Evolutionary conservation across 192 early-diverging fungal species (phyloP).

Genomic region (Backusella luteola): DNA sequence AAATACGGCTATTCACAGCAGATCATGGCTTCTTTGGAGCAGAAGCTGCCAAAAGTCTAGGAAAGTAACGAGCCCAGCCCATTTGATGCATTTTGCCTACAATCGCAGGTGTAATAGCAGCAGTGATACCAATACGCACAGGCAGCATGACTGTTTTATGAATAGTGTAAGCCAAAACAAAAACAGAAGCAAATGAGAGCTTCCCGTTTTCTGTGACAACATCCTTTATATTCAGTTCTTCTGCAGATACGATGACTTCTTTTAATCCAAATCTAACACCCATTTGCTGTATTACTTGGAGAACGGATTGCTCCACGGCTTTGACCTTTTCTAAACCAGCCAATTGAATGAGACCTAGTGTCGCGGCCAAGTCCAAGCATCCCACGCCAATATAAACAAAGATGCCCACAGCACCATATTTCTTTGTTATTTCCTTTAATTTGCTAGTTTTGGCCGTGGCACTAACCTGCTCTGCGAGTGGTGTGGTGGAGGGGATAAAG

Average conservation of each 20-base stretch:
- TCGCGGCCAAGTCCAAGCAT: slow-evolving; percentile 44
- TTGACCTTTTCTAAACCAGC: slow-evolving; percentile 53
- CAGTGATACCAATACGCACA: slow-evolving; percentile 49
- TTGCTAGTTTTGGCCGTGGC: slow-evolving; percentile 12
- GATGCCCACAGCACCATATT: slow-evolving; percentile 49
- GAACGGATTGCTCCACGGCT: slow-evolving; percentile 37
- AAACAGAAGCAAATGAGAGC: slow-evolving; percentile 45
- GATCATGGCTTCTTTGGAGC: background rate
- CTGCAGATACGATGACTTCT: background rate
- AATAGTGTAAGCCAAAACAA: slow-evolving; percentile 56
- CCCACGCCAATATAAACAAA: slow-evolving; percentile 49
- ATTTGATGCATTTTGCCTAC: slow-evolving; percentile 46
- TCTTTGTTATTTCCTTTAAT: slow-evolving; percentile 33
- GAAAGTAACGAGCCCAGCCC: slow-evolving; percentile 42
- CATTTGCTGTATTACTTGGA: slow-evolving; percentile 20
- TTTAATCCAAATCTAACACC: background rate
- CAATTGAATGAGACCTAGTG: slow-evolving; percentile 44
- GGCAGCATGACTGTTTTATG: slow-evolving; percentile 58
- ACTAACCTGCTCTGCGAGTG: background rate
- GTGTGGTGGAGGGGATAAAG: background rate
- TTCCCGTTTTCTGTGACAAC: background rate
- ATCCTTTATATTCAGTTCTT: background rate
- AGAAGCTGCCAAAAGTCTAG: slow-evolving; percentile 11
- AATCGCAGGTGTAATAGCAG: slow-evolving; percentile 47
- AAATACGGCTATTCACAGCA: background rate